Conservation (phyloP, 371 early-diverging fungal species). For the Circinella umbellata region DNA sequence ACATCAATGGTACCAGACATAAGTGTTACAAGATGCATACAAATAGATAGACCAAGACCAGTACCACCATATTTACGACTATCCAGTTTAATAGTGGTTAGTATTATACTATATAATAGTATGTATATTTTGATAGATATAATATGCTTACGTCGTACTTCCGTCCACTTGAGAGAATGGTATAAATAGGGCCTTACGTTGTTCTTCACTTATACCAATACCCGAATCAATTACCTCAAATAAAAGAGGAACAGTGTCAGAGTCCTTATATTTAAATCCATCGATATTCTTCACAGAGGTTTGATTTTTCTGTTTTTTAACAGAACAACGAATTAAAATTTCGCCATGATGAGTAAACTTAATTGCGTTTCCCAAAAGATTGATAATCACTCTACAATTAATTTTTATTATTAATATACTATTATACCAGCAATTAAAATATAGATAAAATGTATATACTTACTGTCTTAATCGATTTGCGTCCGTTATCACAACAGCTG, state of each 20-base stretch:
- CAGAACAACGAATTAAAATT: constrained; percentile 46
- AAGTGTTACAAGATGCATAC: constrained; percentile 56
- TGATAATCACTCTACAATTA: constrained; percentile 33
- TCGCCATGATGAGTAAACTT: constrained; percentile 64
- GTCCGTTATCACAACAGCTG: constrained; percentile 53
- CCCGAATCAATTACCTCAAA: constrained; percentile 58
- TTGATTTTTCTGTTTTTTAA: constrained; percentile 18
- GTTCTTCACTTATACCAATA: constrained; percentile 64
- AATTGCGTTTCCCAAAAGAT: constrained; percentile 46
- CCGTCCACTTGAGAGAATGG: constrained; percentile 64
- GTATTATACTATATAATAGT: too few species aligned
- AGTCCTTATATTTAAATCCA: neutral
- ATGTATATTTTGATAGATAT: neutral
- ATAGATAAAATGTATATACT: constrained; percentile 6
- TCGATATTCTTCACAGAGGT: too few species aligned
- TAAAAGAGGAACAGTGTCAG: constrained; percentile 22
- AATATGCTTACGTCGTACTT: constrained; percentile 43
- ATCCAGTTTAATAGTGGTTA: neutral
- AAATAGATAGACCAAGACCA: constrained; percentile 66
- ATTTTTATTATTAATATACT: too few species aligned
- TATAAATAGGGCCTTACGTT: constrained; percentile 59
- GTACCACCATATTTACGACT: constrained; percentile 68
- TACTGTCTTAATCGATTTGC: constrained; percentile 47
- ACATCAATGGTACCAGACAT: constrained; percentile 64
- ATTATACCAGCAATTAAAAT: too few species aligned